Percentiles rank a stretch among this genome's conserved stretches.
Evolutionary conservation across 805 yeast genomes (phyloP).

Genomic region (Yarrowia sp.): DNA sequence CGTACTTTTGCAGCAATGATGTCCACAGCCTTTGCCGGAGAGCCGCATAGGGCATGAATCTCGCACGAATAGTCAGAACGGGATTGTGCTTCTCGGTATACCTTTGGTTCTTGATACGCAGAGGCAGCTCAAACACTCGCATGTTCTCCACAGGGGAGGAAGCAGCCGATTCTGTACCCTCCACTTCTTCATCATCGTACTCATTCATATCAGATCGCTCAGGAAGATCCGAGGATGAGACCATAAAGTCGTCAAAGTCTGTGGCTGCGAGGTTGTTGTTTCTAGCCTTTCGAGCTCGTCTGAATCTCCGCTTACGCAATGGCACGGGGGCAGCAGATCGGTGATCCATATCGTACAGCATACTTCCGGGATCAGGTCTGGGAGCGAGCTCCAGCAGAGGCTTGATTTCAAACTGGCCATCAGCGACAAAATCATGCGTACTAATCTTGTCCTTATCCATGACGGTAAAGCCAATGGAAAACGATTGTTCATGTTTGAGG

Average conservation of each 20-base stretch:
- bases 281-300: background rate
- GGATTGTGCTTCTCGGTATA: constrained; percentile 47
- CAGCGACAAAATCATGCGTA: constrained; percentile 78
- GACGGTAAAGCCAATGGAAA: constrained; percentile 64
- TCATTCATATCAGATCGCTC: constrained; percentile 10
- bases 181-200: background rate
- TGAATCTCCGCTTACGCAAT: background rate
- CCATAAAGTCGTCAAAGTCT: constrained; percentile 9
- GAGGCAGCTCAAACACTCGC: constrained; percentile 39
- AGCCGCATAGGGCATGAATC: constrained; percentile 62
- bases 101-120: constrained; percentile 36
- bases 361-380: constrained; percentile 38
- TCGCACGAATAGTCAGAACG: constrained; percentile 53
- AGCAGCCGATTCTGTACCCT: background rate
- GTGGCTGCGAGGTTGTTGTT: background rate
- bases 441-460: constrained; percentile 83
- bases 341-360: constrained; percentile 30
- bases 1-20: constrained; percentile 55
- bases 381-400: constrained; percentile 44
- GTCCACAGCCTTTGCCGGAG: constrained; percentile 70
- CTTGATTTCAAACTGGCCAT: constrained; percentile 52
- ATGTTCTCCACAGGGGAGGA: background rate
- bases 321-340: background rate
- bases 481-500: constrained; percentile 59
- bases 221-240: constrained; percentile 1